Conservation (phyloP, 179 eudicot genomes). For the Nepenthes alata region DNA sequence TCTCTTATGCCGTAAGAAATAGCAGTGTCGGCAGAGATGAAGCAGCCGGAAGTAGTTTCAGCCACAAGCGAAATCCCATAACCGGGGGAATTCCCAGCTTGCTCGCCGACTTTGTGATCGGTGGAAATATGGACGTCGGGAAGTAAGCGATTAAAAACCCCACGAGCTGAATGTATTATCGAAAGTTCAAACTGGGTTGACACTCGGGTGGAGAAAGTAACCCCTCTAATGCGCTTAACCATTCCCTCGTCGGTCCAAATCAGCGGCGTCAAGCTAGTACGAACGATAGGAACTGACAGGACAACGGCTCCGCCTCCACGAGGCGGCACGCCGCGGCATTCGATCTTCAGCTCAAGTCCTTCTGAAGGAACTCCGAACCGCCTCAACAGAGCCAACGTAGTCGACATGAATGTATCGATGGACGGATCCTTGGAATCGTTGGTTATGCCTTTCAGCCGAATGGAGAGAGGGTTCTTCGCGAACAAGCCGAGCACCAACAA, state of each 20-base stretch:
- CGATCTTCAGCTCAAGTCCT: slow-evolving; percentile 73
- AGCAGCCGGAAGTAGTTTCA: slow-evolving; percentile 75
- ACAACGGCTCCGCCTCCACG: slow-evolving; percentile 78
- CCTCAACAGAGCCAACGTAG: slow-evolving; percentile 56
- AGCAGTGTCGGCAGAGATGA: slow-evolving; percentile 66
- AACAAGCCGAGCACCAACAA: slow-evolving; percentile 65
- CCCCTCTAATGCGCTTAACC: slow-evolving; percentile 89
- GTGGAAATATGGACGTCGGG: slow-evolving; percentile 74
- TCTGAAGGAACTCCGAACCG: slow-evolving; percentile 78
- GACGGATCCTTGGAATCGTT: slow-evolving; percentile 84
- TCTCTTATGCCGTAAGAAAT: slow-evolving; percentile 42
- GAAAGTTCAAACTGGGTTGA: slow-evolving; percentile 64
- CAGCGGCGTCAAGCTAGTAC: slow-evolving; percentile 60
- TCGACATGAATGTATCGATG: slow-evolving; percentile 66
- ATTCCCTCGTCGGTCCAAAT: slow-evolving; percentile 79
- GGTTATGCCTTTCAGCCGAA: slow-evolving; percentile 82
- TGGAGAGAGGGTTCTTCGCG: slow-evolving; percentile 66
- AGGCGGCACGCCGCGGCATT: slow-evolving; percentile 80
- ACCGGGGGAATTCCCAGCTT: slow-evolving; percentile 95
- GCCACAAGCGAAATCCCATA: slow-evolving; percentile 82
- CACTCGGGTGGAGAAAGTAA: slow-evolving; percentile 67
- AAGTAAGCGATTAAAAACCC: slow-evolving; percentile 72
- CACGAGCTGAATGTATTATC: slow-evolving; percentile 75
- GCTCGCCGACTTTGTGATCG: slow-evolving; percentile 66
- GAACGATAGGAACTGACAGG: slow-evolving; percentile 63